Evolutionary conservation across 1,284 basidiomycete genomes (phyloP).

Genomic region (Boletus semigastroideus): DNA sequence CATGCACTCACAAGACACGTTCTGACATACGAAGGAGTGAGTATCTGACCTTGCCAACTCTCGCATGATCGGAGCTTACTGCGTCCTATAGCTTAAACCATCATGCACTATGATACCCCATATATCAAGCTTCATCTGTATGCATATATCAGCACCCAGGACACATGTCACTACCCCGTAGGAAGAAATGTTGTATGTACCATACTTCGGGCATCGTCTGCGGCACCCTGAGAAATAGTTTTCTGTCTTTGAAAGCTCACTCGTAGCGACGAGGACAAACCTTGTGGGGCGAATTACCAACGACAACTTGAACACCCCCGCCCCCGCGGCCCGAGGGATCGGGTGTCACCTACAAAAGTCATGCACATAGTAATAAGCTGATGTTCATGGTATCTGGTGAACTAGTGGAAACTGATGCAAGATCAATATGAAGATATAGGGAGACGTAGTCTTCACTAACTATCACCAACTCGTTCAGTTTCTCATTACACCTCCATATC

Average conservation of each 20-base stretch:
- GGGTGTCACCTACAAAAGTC: too few relatives aligned
- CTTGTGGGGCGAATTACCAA: too few relatives aligned
- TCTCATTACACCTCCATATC: neutral
- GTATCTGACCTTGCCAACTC: constrained; percentile 3
- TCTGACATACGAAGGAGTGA: constrained; percentile 30
- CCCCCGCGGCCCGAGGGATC: too few relatives aligned
- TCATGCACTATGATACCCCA: constrained; percentile 21
- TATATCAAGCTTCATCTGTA: constrained; percentile 34
- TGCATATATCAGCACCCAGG: constrained; percentile 27
- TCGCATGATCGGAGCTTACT: constrained; percentile 13
- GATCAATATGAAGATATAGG: neutral
- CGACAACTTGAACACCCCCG: too few relatives aligned
- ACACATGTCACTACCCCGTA: constrained; percentile 3
- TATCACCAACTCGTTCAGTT: neutral
- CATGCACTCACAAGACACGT: constrained; percentile 27
- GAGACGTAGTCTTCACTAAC: neutral
- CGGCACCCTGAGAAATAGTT: constrained; percentile 3
- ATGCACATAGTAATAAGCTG: too few relatives aligned
- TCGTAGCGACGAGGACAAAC: too few relatives aligned
- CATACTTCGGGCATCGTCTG: constrained; percentile 8
- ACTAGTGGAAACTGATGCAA: neutral
- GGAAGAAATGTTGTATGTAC: constrained; percentile 26
- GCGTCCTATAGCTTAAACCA: constrained; percentile 5
- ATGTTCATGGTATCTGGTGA: too few relatives aligned
- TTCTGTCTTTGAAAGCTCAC: neutral